Evolutionary conservation across 2,329 filamentous ascomycete genomes (phyloP), one percentile per base, ranked within the genome.

Genomic region (Monilinia aucupariae): DNA sequence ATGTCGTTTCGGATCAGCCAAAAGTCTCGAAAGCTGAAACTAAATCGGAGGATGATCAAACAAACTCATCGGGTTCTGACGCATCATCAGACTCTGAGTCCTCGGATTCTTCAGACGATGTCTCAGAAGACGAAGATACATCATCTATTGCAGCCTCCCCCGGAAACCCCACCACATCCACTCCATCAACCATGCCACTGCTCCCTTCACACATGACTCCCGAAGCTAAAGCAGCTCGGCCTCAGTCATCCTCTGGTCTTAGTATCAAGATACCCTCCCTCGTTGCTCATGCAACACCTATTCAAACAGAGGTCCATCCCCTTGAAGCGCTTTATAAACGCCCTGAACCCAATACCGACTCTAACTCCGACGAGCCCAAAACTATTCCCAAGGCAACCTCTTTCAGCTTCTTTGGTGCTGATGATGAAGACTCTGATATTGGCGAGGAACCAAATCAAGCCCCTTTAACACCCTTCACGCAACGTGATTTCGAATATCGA

Each of bases 271-370:
- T 73, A 52, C 71, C 72, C 13, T 59, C 62, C 25, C 65, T 68
- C 54, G 83, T 84, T 62, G 81, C 12, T 8, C 32, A 81, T 20
- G 76, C 74, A 27, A 79, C 25, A 65, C 75, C 61, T 78, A 79
- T 7, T 78, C 68, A 75, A 58, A 59, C 59, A 41, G 49, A 50
- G 51, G 79, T 96, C 0, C 93, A 97, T 69, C 93, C 94, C 0
- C 82, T 97, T 1, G 92, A 97, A 78, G 91, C 91, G 0, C 82
- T 97, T 2, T 99, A 96, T 81, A 97, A 97, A 77, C 85, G 85
- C 5, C 76, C 84, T 0, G 81, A 84, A 75, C 78, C 39, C 74
- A 59, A 75, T 62, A 43, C 74, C 66, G n/a, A 58, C 67, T 80
- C 51, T n/a, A 47, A 45, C 15, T n/a, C 37, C 2, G 25, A 34